Base-by-base conservation (phyloP, 2,329 filamentous ascomycete genomes). In the Fusarium veterinarium region DNA sequence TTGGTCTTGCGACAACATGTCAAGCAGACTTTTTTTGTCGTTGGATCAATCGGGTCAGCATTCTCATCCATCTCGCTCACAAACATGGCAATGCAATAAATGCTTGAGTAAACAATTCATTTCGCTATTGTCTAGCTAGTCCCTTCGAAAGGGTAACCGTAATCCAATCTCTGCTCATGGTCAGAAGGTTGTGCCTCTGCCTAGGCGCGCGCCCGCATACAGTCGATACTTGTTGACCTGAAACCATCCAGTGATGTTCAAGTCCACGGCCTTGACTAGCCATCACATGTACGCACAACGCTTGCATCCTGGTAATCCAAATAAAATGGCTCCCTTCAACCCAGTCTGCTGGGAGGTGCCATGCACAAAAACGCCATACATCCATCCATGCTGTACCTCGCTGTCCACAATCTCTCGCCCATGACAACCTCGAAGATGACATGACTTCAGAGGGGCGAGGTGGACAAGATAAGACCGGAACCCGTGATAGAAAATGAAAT, bases 281-380 rank as follows among this genome's bases (percentile, higher is more conserved):
- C 52, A 48, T 55, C 31, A 28, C 48, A 28, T n/a, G 30, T 58
- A 45, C 33, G 20, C 48, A 28, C 44, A 45, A 25, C 57, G 31
- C 14, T 51, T 40, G 23, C 28, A 45, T 63, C 53, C 55, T 72
- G n/a, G 42, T 41, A 60, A 49, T 72, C 64, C 67, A 67, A 64
- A 46, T 55, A 73, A 65, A 74, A 66, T 60, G 55, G 60, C 33
- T 35, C 55, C 67, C 67, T 9, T 40, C 41, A 31, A 25, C 41
- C 44, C 42, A 58, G 30, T 61, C 40, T 51, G 63, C 51, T 56
- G 53, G 52, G 30, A 51, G 68, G 68, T 59, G 60, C 73, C 73
- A 73, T 76, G 61, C 67, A 73, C 56, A 75, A 71, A 74, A 78
- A 80, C 79, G 73, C 79, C 78, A 51, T 77, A 77, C 79, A 76